Evolutionary conservation across 2,329 filamentous ascomycete genomes (phyloP), one percentile per base, ranked within the genome.

Genomic region (Calonectria honghensis): DNA sequence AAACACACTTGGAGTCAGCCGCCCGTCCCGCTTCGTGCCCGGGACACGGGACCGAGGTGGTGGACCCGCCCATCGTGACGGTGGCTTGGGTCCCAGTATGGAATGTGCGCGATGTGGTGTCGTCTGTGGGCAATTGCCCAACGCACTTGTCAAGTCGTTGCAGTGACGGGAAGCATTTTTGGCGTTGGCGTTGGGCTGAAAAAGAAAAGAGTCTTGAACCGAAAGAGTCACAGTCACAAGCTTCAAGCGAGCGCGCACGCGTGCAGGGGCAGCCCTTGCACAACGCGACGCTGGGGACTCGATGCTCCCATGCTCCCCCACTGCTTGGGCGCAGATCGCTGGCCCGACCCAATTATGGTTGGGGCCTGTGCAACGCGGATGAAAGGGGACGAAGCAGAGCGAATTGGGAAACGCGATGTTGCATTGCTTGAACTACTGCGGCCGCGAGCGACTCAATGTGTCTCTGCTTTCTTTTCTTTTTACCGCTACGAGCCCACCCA

Each of bases 241-340:
- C 32, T 18, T 45, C 50, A 27, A 59, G 64, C 52, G 41, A 63
- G 35, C 29, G 64, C 29, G 69, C 45, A 66, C 63, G 41, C 48
- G 61, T 68, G 50, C 70, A 75, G 32, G 75, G 75, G 69, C 24
- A 73, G 70, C 67, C 73, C 73, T 70, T 75, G 75, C 70, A 59
- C 69, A 37, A 39, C 50, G 61, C 51, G 41, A 72, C 29, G 37
- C 59, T 27, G 7, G 24, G 24, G 61, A 18, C 41, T 65, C 37
- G 50, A 50, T 35, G 29, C 35, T 20, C 39, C 68, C 64, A 64
- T 45, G 61, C 61, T 48, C 61, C 29, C 64, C 64, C 68, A 70
- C 68, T 37, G 20, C 24, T 54, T 66, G 68, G 39, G 52, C 57
- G 70, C 63, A 72, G 70, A 67, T 72, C 63, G 50, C 41, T 45